Conservation (phyloP, 116 monocot genomes). For the Posidonia oceanica region DNA sequence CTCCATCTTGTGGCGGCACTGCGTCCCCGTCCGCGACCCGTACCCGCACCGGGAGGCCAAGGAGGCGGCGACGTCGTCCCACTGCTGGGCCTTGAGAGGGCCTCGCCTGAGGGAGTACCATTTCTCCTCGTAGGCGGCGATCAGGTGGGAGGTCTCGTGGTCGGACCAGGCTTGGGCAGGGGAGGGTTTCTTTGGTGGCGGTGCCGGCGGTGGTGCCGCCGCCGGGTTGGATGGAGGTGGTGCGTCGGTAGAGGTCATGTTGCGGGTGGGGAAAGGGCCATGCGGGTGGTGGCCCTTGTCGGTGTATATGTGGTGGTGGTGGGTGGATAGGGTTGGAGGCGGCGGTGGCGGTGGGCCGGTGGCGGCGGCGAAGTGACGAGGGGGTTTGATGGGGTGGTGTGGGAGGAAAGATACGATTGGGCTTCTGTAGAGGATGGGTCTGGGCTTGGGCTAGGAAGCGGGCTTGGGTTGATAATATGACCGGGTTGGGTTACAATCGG, state of each 20-base stretch:
- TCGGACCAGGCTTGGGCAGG: slow-evolving; percentile 60
- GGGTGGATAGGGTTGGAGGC: neutral
- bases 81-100: slow-evolving; percentile 65
- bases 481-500: no score
- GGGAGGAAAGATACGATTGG: no score
- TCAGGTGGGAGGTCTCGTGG: slow-evolving; percentile 45
- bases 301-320: neutral
- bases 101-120: slow-evolving; percentile 62
- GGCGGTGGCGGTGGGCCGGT: slow-evolving; percentile 3
- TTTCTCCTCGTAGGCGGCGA: slow-evolving; percentile 66
- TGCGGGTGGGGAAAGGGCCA: neutral
- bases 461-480: no score
- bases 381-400: neutral
- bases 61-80: slow-evolving; percentile 62
- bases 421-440: no score
- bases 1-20: slow-evolving; percentile 93
- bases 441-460: no score
- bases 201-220: neutral
- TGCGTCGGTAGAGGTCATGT: neutral
- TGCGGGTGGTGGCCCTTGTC: neutral
- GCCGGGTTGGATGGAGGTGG: neutral
- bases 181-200: slow-evolving; percentile 1
- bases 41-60: slow-evolving; percentile 43
- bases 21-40: slow-evolving; percentile 45
- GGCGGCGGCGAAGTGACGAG: neutral